Base-by-base conservation (phyloP, 2,329 filamentous ascomycete genomes). In the Apiospora pterosperma region DNA sequence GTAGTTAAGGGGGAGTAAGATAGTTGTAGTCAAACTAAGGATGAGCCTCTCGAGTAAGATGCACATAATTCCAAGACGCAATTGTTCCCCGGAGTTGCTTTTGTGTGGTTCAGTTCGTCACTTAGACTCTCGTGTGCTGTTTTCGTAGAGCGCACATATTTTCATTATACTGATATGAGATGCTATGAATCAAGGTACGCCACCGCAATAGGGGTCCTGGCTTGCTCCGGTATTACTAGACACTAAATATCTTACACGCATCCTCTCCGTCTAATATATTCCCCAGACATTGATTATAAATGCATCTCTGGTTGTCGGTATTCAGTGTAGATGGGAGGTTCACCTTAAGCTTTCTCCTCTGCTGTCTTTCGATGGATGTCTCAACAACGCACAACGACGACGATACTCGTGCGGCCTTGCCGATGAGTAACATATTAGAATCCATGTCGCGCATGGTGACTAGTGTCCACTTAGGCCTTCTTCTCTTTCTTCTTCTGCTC, bases 401-500 rank as follows among this genome's bases (percentile, higher is more conserved):
- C 5, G 23, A 16, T 28, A 12, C 16, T 16, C 10, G 23, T 28
- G 8, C 4, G n/a, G 4, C 19, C n/a, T 42, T 21, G 7, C n/a
- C n/a, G 19, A 19, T 23, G 12, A 8, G 39, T 21, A 12, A 34
- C 16, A n/a, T 55, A 55, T 5, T 55, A 34, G 5, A 34, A 28
- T 55, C 21, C 42, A 44, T 55, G 16, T 4, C 14, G 25, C n/a
- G 48, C 48, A 34, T 55, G 25, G 25, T n/a, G 12, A 28, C 21
- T n/a, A n/a, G n/a, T 25, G 58, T n/a, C n/a, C 23, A n/a, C 34
- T 60, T 25, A 60, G 11, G n/a, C 58, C n/a, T 60, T 39, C 38
- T 23, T 62, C 36, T 41, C 75, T 21, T 38, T 70, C 70, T 80
- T 79, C 67, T 85, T 81, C 71, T 86, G 80, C 66, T 85, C 83